phyloP scores from a whole-genome alignment of 2,329 filamentous ascomycete genomes.

The Cladosporium velox region DNA sequence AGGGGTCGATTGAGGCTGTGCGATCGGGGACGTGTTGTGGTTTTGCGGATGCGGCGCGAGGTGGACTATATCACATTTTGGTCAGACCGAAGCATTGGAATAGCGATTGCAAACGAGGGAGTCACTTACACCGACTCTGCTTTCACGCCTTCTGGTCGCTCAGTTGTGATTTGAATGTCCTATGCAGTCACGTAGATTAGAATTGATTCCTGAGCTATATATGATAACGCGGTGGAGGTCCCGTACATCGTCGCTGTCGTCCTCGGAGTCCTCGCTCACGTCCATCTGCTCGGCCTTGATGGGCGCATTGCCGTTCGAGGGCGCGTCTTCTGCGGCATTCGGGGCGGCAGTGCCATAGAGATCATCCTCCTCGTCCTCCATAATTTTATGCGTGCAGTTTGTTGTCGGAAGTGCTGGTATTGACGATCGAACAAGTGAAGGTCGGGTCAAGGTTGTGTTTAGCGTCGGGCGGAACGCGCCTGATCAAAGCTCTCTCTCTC shows the following conservation, averaged over 20 bases:
- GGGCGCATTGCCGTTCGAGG: slow-evolving; percentile 33
- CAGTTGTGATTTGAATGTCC: slow-evolving; percentile 57
- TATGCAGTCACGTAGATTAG: slow-evolving; percentile 27
- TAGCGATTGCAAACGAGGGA: background rate
- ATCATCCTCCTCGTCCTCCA: slow-evolving; percentile 57
- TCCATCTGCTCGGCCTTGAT: slow-evolving; percentile 49
- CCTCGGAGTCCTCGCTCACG: slow-evolving; percentile 45
- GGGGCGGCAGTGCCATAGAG: slow-evolving; percentile 43
- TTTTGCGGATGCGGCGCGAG: slow-evolving; percentile 17
- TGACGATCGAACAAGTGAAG: background rate
- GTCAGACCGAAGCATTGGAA: slow-evolving; percentile 3
- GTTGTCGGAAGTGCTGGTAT: background rate
- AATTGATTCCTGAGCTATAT: slow-evolving; percentile 13
- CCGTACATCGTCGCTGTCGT: slow-evolving; percentile 44
- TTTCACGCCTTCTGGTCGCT: slow-evolving; percentile 44
- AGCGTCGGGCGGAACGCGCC: slow-evolving; percentile 20
- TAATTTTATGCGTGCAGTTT: slow-evolving; percentile 27
- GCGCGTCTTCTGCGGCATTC: slow-evolving; percentile 28
- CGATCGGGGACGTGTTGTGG: slow-evolving; percentile 10
- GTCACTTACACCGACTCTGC: slow-evolving; percentile 26
- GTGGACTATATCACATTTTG: background rate
- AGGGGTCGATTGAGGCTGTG: slow-evolving; percentile 16
- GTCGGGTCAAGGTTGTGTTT: slow-evolving; percentile 7
- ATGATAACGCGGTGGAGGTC: background rate
- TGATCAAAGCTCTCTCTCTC: slow-evolving; percentile 21